phyloP scores from a whole-genome alignment of 1,139 yeast species.

The Dujonia santamariae region DNA sequence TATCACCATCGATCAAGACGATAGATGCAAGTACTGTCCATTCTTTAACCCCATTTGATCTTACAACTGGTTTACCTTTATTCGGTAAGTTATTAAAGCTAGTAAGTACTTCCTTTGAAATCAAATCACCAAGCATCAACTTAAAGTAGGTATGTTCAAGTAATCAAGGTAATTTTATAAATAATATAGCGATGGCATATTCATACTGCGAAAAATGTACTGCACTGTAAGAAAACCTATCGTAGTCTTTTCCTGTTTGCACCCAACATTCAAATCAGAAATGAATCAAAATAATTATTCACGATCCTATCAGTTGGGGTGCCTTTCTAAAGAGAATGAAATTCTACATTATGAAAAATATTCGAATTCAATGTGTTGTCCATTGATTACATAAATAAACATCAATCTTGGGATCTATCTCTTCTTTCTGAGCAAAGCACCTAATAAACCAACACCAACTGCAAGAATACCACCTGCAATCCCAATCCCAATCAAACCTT shows the following conservation, averaged over 20 bases:
- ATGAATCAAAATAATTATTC: too few relatives aligned
- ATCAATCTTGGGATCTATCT: too few relatives aligned
- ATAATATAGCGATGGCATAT: background rate
- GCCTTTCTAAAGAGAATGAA: too few relatives aligned
- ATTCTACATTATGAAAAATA: too few relatives aligned
- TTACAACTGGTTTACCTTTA: constrained; percentile 53
- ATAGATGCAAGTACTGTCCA: constrained; percentile 86
- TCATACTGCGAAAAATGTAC: background rate
- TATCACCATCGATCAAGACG: constrained; percentile 26
- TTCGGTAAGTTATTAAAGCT: constrained; percentile 28
- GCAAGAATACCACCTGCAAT: constrained; percentile 84
- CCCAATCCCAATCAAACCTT: constrained; percentile 86
- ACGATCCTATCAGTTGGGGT: too few relatives aligned
- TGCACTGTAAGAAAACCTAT: background rate
- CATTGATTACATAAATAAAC: too few relatives aligned
- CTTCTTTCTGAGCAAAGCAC: constrained; percentile 50
- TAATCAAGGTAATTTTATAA: too few relatives aligned
- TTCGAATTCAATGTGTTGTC: too few relatives aligned
- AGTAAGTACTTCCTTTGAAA: constrained; percentile 20
- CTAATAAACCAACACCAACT: constrained; percentile 68
- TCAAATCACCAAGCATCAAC: constrained; percentile 11
- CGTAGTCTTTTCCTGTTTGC: constrained; percentile 2
- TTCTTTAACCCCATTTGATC: constrained; percentile 66
- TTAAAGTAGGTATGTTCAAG: too few relatives aligned
- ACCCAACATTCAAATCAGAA: constrained; percentile 6